phyloP scores from a whole-genome alignment of 495 filamentous ascomycete genomes.

The Trichoderma orchidacearum region DNA sequence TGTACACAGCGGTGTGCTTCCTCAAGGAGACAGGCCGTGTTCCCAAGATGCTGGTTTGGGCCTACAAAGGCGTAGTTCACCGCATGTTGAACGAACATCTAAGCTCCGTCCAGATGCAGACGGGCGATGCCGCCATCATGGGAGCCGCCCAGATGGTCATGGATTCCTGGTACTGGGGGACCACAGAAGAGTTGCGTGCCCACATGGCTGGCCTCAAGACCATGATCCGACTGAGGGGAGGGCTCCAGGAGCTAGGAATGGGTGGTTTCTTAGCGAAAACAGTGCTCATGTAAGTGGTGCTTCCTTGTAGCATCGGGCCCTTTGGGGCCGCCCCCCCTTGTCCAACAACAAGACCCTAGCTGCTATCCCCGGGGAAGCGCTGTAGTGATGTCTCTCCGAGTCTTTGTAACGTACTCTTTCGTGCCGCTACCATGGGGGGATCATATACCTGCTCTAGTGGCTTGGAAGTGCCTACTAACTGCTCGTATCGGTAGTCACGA shows the following conservation, averaged over 20 bases:
- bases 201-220: slow-evolving; percentile 20
- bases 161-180: slow-evolving; percentile 26
- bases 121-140: slow-evolving; percentile 20
- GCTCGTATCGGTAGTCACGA: slow-evolving; percentile 7
- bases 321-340: neutral
- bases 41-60: slow-evolving; percentile 18
- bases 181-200: slow-evolving; percentile 12
- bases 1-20: slow-evolving; percentile 24
- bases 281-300: slow-evolving; percentile 18
- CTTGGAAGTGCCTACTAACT: neutral
- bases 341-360: no score
- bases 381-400: neutral
- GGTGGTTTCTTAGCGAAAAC: slow-evolving; percentile 23
- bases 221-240: slow-evolving; percentile 20
- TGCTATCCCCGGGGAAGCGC: no score
- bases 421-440: no score
- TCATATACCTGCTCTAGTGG: no score
- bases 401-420: no score
- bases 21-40: slow-evolving; percentile 22
- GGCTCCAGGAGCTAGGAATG: slow-evolving; percentile 19
- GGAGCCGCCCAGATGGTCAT: slow-evolving; percentile 22
- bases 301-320: neutral
- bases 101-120: slow-evolving; percentile 10
- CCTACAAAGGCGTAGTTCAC: slow-evolving; percentile 20
- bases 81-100: slow-evolving; percentile 21